Base-by-base conservation (phyloP, 495 filamentous ascomycete species). In the Penicillium samsonianum region DNA sequence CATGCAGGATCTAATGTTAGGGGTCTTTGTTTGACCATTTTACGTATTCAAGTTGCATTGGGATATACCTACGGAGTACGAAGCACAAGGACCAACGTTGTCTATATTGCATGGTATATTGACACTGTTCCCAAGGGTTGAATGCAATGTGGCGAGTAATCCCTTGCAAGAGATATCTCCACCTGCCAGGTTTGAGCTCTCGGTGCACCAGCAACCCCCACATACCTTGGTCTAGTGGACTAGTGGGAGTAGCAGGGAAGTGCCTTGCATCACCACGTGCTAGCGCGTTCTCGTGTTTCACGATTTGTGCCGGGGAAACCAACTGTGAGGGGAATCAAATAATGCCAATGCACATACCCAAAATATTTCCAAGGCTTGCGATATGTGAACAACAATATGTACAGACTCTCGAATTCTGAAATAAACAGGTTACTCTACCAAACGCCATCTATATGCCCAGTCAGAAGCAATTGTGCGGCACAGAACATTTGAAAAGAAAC, bases 371-470 rank as follows among this genome's bases (percentile, higher is more conserved):
- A 46, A 23, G 2, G 14, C 20, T 46, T 26, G 16, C 28, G 4
- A 19, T 41, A 30, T 52, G 43, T 22, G 31, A 48, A 22, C 20
- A 38, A 25, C 23, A 17, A 33, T 52, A 50, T 58, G 31, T 40
- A 58, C 48, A 53, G 43, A 53, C 31, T 44, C 17, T 26, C 45
- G 2, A 53, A 22, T 26, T 22, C 17, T 17, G 46, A 42, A 35
- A 25, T 23, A 4, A 22, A 19, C 16, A 26, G 25, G 10, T 12
- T 40, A 43, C 12, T 38, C 42, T 44, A 35, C 9, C 14, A 31
- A 57, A 61, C 59, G 60, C 58, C 62, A 43, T 33, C 33, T 58
- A 50, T 61, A 64, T 64, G 37, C 40, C 42, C 50, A 58, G 57
- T 22, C 9, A 22, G 41, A 48, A 59, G 17, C 17, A 56, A 26